Conservation (phyloP, 805 yeast species). For the Phaffomyces opuntiae region DNA sequence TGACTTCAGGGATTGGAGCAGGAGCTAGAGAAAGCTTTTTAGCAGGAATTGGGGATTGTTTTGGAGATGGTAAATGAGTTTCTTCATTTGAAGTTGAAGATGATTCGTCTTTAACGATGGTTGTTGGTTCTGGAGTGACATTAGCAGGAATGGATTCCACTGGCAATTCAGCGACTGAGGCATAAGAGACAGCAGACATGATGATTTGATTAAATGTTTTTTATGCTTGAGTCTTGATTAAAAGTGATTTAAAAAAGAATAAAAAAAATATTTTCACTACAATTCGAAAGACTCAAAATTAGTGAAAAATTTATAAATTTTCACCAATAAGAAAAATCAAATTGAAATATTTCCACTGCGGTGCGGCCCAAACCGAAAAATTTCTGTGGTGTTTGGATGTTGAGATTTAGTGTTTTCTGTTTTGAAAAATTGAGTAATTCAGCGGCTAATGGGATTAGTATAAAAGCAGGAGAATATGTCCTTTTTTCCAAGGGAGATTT, state of each 20-base stretch:
- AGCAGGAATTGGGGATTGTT: slow-evolving; percentile 18
- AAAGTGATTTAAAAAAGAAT: background rate
- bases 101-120: slow-evolving; percentile 2
- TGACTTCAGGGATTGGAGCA: slow-evolving; percentile 57
- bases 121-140: slow-evolving; percentile 15
- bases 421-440: too few species aligned
- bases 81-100: slow-evolving; percentile 3
- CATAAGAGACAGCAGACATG: slow-evolving; percentile 22
- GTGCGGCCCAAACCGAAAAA: background rate
- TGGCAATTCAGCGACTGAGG: slow-evolving; percentile 9
- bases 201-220: background rate
- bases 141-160: slow-evolving; percentile 18
- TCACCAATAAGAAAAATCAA: background rate
- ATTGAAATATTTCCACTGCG: background rate
- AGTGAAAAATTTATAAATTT: background rate
- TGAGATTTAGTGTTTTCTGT: too few species aligned
- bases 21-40: slow-evolving; percentile 40
- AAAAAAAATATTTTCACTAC: background rate
- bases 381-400: background rate
- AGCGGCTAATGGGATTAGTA: too few species aligned
- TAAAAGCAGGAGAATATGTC: too few species aligned
- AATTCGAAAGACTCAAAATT: background rate
- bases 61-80: slow-evolving; percentile 24
- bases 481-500: too few species aligned
- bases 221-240: too few species aligned